Base-by-base conservation (phyloP, 441 rosid genomes). In the Jatropha multifida region DNA sequence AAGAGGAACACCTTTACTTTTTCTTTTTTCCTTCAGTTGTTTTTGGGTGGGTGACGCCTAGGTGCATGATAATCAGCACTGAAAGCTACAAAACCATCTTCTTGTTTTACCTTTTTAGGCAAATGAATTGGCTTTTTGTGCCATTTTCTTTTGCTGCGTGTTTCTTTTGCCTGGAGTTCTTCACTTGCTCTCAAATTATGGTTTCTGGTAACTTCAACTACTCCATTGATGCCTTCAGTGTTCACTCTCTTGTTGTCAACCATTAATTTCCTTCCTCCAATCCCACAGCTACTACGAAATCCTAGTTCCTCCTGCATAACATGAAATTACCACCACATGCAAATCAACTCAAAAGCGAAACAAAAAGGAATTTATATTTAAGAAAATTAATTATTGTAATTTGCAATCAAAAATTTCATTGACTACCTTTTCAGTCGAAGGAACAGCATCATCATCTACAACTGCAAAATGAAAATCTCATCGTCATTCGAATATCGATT, bases 1-100 rank as follows among this genome's bases (percentile, higher is more conserved):
- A 23, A 23, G 23, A 23, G 23, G 23, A 23, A 23, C 23, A 23
- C 23, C 23, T 23, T 23, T 23, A 0, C 23, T 23, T 23, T 23
- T 23, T 5, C 12, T 0, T n/a, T 23, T 23, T 46, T 32, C 55
- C 5, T 5, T 88, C 59, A 90, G 77, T 92, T 92, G 72, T 92
- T 89, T 85, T 89, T 90, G 42, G 97, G 97, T 56, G 97, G 97
- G 75, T 90, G 97, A 77, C 86, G 97, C 80, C 92, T 89, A 38
- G 94, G 90, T 49, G 82, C 61, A 87, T 83, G 88, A 76, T 92
- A 92, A 81, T 92, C 97, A 54, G 88, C 90, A 81, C 76, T 90
- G 78, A 83, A 87, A 76, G 92, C 92, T 51, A 90, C 88, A 72
- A 92, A 85, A 73, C 86, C 90, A 42, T 79, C 77, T 5, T 79